phyloP scores from a whole-genome alignment of 768 basidiomycete genomes.

The Pisolithus microcarpus region DNA sequence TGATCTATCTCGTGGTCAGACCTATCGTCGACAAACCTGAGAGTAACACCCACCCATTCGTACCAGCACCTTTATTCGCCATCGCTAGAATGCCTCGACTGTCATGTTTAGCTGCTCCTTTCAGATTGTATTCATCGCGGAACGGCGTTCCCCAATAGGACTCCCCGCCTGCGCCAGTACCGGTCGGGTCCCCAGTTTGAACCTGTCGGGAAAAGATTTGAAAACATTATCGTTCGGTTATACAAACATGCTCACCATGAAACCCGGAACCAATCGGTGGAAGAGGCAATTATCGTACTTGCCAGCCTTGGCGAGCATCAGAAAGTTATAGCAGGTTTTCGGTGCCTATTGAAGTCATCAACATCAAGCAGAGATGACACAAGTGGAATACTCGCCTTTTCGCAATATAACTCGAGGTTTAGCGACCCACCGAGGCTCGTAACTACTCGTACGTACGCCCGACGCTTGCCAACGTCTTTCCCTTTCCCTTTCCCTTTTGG shows the following conservation, averaged over 20 bases:
- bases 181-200: conserved; percentile 98
- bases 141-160: conserved; percentile 95
- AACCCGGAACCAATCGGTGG: conserved; percentile 88
- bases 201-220: conserved; percentile 42
- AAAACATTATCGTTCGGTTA: neutral
- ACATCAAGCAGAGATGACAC: neutral
- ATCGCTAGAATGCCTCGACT: conserved; percentile 81
- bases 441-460: conserved; percentile 93
- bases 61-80: conserved; percentile 91
- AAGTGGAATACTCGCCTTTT: conserved; percentile 49
- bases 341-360: conserved; percentile 59
- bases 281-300: conserved; percentile 89
- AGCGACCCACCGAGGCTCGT: conserved; percentile 87
- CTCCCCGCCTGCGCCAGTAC: conserved; percentile 89
- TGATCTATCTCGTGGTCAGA: conserved; percentile 42
- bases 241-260: conserved; percentile 60
- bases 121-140: conserved; percentile 86
- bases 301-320: conserved; percentile 84
- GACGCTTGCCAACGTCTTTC: conserved; percentile 83
- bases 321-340: conserved; percentile 97
- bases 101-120: conserved; percentile 84
- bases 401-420: conserved; percentile 82
- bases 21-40: conserved; percentile 1
- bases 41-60: conserved; percentile 58
- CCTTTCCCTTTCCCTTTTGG: conserved; percentile 86